These are phyloP conservation scores for Metschnikowia matae DNA, from an alignment of 805 yeast species.

Conservation along the genomic window DNA sequence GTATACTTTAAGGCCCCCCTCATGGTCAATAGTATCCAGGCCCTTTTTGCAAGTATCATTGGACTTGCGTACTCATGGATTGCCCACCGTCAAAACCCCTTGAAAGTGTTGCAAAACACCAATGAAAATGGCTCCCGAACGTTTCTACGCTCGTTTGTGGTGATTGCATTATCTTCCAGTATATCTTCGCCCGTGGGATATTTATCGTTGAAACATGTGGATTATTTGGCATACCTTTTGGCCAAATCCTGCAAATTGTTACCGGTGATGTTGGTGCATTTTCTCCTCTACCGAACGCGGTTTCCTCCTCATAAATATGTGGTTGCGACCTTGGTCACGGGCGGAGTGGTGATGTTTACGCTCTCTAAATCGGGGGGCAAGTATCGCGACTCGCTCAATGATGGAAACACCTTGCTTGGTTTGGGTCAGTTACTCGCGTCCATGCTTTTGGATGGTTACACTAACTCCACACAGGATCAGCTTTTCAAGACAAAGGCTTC, in stretches of 20 bases:
- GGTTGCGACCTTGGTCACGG: conserved; percentile 75
- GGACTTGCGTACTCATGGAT: conserved; percentile 57
- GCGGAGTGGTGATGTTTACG: conserved; percentile 81
- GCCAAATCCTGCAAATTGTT: conserved; percentile 92
- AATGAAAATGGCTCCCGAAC: neutral
- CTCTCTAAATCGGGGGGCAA: conserved; percentile 38
- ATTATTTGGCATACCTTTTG: conserved; percentile 75
- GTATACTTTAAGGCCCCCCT: conserved; percentile 70
- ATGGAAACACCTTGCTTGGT: conserved; percentile 51
- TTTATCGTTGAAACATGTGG: conserved; percentile 74
- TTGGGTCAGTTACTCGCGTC: conserved; percentile 54
- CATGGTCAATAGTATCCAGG: conserved; percentile 72
- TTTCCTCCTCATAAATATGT: conserved; percentile 75
- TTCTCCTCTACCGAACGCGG: conserved; percentile 59
- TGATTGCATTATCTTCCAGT: conserved; percentile 72
- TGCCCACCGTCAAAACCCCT: conserved; percentile 23
- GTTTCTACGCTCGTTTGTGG: conserved; percentile 32
- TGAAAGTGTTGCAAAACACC: conserved; percentile 5
- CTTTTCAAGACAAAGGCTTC: conserved; percentile 47
- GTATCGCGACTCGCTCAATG: conserved; percentile 25
- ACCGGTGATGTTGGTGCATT: conserved; percentile 89
- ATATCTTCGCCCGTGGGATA: conserved; percentile 81
- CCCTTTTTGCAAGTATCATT: conserved; percentile 62
- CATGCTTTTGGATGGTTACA: conserved; percentile 82
- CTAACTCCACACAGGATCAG: conserved; percentile 90